Percentiles rank a stretch among this genome's conserved stretches.
Conservation (phyloP, 2,329 filamentous ascomycete species). For the Pestalotiopsis sp. region DNA sequence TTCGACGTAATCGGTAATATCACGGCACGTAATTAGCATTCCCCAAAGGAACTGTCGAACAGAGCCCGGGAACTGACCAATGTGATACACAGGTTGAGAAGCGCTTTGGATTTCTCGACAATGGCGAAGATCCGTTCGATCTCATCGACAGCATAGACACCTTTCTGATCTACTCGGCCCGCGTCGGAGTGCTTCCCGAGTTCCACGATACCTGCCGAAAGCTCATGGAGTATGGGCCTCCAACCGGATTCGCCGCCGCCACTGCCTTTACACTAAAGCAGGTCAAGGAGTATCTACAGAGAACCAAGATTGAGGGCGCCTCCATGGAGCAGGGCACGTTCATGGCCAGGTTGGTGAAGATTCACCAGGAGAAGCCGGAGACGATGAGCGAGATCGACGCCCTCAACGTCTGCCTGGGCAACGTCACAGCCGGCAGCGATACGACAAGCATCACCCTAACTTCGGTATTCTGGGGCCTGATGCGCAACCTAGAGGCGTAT, state of each 20-base stretch:
- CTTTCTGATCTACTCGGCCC: not conserved
- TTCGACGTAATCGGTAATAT: slow-evolving; percentile 4
- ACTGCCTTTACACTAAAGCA: slow-evolving; percentile 24
- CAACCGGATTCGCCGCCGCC: slow-evolving; percentile 26
- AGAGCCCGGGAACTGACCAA: too few species aligned
- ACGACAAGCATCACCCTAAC: not conserved
- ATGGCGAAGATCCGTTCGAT: not conserved
- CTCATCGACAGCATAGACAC: not conserved
- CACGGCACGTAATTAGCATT: not conserved
- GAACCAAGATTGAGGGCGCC: not conserved
- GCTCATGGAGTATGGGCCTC: slow-evolving; percentile 15
- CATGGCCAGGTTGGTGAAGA: slow-evolving; percentile 28
- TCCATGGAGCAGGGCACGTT: slow-evolving; percentile 21
- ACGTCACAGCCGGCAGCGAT: slow-evolving; percentile 23
- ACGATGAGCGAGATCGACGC: slow-evolving; percentile 33
- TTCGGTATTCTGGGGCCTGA: not conserved
- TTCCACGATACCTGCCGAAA: slow-evolving; percentile 5
- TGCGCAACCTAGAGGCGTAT: not conserved
- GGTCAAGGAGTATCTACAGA: slow-evolving; percentile 17
- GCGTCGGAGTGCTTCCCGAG: not conserved
- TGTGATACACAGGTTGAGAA: not conserved
- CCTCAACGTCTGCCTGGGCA: slow-evolving; percentile 22
- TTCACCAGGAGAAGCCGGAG: slow-evolving; percentile 27
- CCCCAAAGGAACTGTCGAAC: too few species aligned
- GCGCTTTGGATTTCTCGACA: not conserved